Evolutionary conservation across 75 land plant species (phyloP).

Genomic region (Picea sitchensis): DNA sequence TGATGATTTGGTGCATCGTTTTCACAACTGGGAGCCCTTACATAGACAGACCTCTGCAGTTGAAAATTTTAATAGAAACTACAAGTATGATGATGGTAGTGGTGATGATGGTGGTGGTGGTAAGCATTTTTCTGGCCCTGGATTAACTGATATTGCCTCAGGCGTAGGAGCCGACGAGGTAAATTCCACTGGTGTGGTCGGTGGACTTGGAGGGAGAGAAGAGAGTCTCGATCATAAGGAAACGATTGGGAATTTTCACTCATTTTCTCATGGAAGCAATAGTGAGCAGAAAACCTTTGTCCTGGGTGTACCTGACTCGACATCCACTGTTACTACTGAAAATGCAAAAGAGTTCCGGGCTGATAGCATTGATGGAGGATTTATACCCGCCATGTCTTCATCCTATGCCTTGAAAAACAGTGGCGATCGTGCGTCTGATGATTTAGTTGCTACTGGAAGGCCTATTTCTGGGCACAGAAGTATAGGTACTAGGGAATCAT

Average conservation of each 20-base stretch:
- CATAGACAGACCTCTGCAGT: background rate
- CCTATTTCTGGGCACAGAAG: background rate
- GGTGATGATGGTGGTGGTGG: background rate
- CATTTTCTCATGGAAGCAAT: background rate
- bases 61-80: background rate
- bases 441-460: background rate
- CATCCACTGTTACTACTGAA: background rate
- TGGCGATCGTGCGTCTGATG: background rate
- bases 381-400: too few species aligned
- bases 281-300: background rate
- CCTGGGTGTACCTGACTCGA: background rate
- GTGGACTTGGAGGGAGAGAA: background rate
- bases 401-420: too few species aligned
- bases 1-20: background rate
- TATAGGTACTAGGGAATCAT: background rate
- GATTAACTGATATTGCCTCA: too few species aligned
- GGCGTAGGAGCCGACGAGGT: background rate
- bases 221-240: background rate
- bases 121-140: background rate
- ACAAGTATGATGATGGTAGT: background rate
- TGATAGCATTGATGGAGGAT: background rate
- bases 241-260: background rate
- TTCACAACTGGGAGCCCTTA: background rate
- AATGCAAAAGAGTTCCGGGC: background rate
- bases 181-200: background rate